Evolutionary conservation across 2,329 filamentous ascomycete genomes (phyloP), one percentile per base, ranked within the genome.

Genomic region (Clarireedia sp.): DNA sequence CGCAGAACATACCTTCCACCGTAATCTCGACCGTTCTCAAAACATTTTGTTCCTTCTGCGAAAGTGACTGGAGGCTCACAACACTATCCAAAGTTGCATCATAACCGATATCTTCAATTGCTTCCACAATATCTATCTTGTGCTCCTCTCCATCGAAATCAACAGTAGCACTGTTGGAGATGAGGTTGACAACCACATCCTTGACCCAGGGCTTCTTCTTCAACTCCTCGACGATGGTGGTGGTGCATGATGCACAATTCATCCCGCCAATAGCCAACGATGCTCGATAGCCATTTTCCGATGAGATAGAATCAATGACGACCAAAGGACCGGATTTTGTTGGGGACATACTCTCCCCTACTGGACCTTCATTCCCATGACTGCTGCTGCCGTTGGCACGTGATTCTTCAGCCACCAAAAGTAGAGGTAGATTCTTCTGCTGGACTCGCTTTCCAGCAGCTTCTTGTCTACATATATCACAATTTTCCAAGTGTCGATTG

Each of bases 1-100:
- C 75, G 69, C 88, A 91, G 69, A 87, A 89, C 72, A 91, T 84
- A 48, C 88, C 88, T 49, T 86, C 78, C 48, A 92, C 74, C 40
- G 71, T 71, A 55, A 91, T 81, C 54, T 85, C 79, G 2, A 89
- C 77, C 1, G 80, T 82, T 47, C 87, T 58, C 14, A 55, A 52
- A 8, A 49, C 48, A 12, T 24, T 59, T 26, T 56, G 57, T 24
- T 55, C 50, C 5, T 53, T 46, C 23, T 59, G 46, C 57, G 41
- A 70, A n/a, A 51, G 62, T 16, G 70, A 61, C 2, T 67, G 16
- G 3, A 62, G 37, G 46, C 62, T 50, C 12, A 64, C 48, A 16
- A 66, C 71, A 54, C 81, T 80, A 48, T 82, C 78, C 14, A 89
- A 69, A 0, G 76, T 71, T 26, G 81, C 83, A 36, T 86, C 83